Evolutionary conservation across 768 basidiomycete species (phyloP).

Genomic region (Boletus rufocinnamomeus): DNA sequence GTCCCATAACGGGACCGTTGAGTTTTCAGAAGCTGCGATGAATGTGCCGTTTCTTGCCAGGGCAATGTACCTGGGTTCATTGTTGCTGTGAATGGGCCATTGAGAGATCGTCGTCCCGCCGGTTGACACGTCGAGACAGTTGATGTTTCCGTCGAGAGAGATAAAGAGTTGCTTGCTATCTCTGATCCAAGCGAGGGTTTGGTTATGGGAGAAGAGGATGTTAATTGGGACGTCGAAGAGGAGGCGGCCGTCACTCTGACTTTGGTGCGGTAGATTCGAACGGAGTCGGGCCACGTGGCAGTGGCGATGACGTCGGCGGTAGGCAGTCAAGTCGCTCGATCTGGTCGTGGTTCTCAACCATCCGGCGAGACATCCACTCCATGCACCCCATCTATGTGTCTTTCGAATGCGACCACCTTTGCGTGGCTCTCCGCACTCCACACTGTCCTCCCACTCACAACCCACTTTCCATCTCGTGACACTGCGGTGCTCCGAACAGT

Average conservation of each 20-base stretch:
- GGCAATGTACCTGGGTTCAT: not conserved
- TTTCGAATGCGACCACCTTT: not conserved
- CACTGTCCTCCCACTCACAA: not conserved
- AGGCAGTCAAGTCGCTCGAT: no score
- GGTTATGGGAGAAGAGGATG: not conserved
- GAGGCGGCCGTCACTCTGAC: not conserved
- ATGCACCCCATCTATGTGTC: accelerated
- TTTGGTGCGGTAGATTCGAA: not conserved
- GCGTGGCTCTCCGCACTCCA: not conserved
- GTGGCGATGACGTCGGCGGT: no score
- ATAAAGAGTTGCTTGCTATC: not conserved
- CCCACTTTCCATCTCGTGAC: not conserved
- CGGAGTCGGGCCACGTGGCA: no score
- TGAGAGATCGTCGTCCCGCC: not conserved
- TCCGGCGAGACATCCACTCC: not conserved
- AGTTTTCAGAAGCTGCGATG: not conserved
- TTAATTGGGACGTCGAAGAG: not conserved
- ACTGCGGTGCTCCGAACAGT: not conserved
- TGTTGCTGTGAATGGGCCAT: not conserved
- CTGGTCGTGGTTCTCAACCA: not conserved
- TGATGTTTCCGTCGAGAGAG: not conserved
- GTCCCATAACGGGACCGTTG: not conserved
- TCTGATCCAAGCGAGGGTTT: not conserved
- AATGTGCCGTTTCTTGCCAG: not conserved
- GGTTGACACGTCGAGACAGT: not conserved